Evolutionary conservation across 805 yeast genomes (phyloP).

Genomic region (Yamadazyma laniorum): DNA sequence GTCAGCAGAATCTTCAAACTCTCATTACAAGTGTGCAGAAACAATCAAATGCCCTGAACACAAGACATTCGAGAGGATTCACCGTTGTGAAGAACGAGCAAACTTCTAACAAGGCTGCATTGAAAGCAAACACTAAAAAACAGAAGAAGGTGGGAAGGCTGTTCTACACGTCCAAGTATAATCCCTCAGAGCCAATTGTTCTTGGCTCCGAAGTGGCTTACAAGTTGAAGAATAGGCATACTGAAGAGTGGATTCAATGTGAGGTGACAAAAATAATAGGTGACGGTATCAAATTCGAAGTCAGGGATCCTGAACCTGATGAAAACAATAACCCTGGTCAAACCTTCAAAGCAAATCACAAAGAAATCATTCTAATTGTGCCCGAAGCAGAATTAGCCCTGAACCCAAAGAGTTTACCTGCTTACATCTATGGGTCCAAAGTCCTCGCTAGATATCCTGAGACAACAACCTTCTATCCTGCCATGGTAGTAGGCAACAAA

Average conservation of each 20-base stretch:
- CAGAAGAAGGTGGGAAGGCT: constrained; percentile 40
- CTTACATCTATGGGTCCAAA: constrained; percentile 71
- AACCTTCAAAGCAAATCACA: constrained; percentile 75
- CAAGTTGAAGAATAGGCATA: constrained; percentile 63
- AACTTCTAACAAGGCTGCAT: constrained; percentile 12
- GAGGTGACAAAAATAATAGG: constrained; percentile 74
- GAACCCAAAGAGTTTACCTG: constrained; percentile 27
- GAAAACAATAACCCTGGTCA: constrained; percentile 88
- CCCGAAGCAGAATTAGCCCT: constrained; percentile 29
- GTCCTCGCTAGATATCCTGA: constrained; percentile 96
- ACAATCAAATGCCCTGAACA: constrained; percentile 6
- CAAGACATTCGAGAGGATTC: constrained; percentile 11
- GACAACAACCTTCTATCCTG: constrained; percentile 95
- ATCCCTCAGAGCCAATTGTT: constrained; percentile 54
- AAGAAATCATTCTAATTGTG: constrained; percentile 71
- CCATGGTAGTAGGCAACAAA: constrained; percentile 78
- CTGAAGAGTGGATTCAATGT: constrained; percentile 97
- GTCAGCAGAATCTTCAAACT: constrained; percentile 46
- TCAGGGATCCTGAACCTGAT: constrained; percentile 97
- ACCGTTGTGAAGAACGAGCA: constrained; percentile 2
- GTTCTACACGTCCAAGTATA: constrained; percentile 53
- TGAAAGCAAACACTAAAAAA: constrained; percentile 3
- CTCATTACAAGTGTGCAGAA: constrained; percentile 36
- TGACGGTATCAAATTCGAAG: constrained; percentile 78
- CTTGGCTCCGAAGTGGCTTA: constrained; percentile 88